These are phyloP conservation scores for Cystofilobasidium capitatum DNA, from an alignment of 768 basidiomycete species.

Conservation along the genomic window DNA sequence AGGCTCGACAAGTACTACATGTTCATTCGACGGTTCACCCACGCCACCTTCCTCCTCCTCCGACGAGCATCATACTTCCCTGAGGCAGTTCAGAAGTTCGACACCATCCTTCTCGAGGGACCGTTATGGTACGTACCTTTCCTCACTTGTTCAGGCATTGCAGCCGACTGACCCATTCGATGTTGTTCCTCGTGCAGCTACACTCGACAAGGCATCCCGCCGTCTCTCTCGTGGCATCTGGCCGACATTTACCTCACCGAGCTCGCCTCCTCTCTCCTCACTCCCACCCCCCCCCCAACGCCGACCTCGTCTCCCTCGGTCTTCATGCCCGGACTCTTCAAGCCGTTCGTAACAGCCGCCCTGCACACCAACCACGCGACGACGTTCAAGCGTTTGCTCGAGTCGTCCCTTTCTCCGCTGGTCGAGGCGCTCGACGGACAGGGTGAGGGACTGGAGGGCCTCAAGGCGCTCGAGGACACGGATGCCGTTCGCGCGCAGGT, in stretches of 20 bases:
- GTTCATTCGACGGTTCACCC: slow-evolving; percentile 79
- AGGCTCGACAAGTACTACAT: slow-evolving; percentile 98
- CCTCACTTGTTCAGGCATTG: background rate
- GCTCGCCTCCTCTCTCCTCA: slow-evolving; percentile 51
- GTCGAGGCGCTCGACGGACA: slow-evolving; percentile 7
- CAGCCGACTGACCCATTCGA: background rate
- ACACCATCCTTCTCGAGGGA: slow-evolving; percentile 58
- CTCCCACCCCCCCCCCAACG: slow-evolving; percentile 4
- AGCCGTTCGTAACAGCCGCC: slow-evolving; percentile 63
- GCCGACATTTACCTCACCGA: slow-evolving; percentile 85
- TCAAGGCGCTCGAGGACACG: background rate
- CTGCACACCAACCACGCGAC: slow-evolving; percentile 56
- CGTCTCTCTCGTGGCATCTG: slow-evolving; percentile 71
- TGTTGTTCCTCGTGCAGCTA: slow-evolving; percentile 44
- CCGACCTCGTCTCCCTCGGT: slow-evolving; percentile 18
- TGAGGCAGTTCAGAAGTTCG: slow-evolving; percentile 52
- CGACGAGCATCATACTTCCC: slow-evolving; percentile 60
- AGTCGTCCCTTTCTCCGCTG: slow-evolving; percentile 58
- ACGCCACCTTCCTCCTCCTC: slow-evolving; percentile 73
- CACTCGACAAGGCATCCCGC: slow-evolving; percentile 61
- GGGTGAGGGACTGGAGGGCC: background rate
- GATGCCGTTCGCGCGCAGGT: slow-evolving; percentile 48
- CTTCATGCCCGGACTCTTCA: slow-evolving; percentile 46
- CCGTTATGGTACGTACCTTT: slow-evolving; percentile 62
- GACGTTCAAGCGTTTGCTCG: slow-evolving; percentile 64